Percentiles rank a stretch among this genome's conserved stretches.
These are phyloP conservation scores for Epichloe gansuensis DNA, from an alignment of 2,329 filamentous ascomycete species.

Conservation along the genomic window DNA sequence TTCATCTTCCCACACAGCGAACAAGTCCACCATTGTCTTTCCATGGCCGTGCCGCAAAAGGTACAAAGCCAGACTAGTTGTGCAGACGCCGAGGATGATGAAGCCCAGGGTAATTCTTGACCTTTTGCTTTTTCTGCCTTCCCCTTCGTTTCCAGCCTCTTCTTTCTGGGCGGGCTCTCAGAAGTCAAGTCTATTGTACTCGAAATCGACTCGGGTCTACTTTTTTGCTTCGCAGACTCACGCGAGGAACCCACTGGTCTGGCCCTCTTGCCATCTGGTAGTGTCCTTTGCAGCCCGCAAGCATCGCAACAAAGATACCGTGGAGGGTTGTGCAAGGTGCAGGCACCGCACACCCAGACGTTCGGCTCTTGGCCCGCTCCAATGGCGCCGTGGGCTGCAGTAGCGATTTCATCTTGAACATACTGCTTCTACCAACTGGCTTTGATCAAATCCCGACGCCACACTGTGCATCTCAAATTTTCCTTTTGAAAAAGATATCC, in stretches of 20 bases:
- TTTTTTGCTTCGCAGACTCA: conserved; percentile 6
- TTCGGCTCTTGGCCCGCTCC: neutral
- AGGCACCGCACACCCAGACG: conserved; percentile 41
- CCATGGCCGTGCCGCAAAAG: conserved; percentile 38
- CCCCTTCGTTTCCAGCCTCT: conserved; percentile 1
- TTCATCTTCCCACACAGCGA: conserved; percentile 42
- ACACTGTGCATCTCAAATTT: conserved; percentile 2
- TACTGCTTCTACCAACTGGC: neutral
- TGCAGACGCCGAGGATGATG: conserved; percentile 4
- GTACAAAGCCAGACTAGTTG: conserved; percentile 37
- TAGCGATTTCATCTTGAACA: conserved; percentile 9
- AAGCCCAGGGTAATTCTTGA: conserved; percentile 8
- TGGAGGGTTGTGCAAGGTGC: conserved; percentile 43
- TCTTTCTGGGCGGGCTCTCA: conserved; percentile 16
- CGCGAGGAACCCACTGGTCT: conserved; percentile 3
- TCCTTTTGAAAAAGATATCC: neutral
- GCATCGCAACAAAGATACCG: conserved; percentile 43
- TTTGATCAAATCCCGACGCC: neutral
- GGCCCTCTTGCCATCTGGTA: conserved; percentile 5
- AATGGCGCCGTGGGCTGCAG: neutral
- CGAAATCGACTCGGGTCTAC: conserved; percentile 7
- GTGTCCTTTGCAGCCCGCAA: conserved; percentile 32
- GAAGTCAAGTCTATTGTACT: conserved; percentile 22
- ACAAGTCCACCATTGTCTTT: conserved; percentile 45
- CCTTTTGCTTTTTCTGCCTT: neutral